Evolutionary conservation across 768 basidiomycete genomes (phyloP).

Genomic region (Gymnopilus junonius): DNA sequence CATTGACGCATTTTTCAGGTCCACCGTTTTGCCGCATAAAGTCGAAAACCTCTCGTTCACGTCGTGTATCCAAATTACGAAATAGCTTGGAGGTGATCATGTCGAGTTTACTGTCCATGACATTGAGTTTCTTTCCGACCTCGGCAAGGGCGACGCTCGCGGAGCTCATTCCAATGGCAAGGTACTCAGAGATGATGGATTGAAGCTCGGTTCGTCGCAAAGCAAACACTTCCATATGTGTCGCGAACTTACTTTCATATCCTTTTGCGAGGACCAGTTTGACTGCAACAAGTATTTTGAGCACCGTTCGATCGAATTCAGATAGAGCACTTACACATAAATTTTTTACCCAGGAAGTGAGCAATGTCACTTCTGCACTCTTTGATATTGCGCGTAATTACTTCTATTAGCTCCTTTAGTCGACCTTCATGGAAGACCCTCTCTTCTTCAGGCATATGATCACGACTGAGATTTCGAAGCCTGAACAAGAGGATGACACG

Average conservation of each 20-base stretch:
- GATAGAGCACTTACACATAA: conserved; percentile 4
- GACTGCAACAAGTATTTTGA: neutral
- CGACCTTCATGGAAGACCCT: conserved; percentile 8
- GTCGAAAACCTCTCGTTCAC: conserved; percentile 34
- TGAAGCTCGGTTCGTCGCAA: conserved; percentile 10
- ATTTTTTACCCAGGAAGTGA: conserved; percentile 14
- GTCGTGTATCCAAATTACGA: conserved; percentile 34
- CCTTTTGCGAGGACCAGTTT: conserved; percentile 12
- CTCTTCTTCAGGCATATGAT: conserved; percentile 26
- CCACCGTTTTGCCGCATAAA: conserved; percentile 39
- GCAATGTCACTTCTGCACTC: conserved; percentile 16
- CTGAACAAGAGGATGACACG: neutral
- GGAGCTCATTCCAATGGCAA: conserved; percentile 28
- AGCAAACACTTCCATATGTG: conserved; percentile 15
- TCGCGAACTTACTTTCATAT: conserved; percentile 15
- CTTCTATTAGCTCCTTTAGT: conserved; percentile 3
- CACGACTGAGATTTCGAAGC: conserved; percentile 21
- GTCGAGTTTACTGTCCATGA: conserved; percentile 28
- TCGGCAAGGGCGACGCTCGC: conserved; percentile 27
- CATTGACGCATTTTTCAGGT: conserved; percentile 32
- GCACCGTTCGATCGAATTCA: neutral
- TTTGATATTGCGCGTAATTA: conserved; percentile 12
- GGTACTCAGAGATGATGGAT: conserved; percentile 9
- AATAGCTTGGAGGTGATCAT: conserved; percentile 28
- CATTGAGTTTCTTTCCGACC: conserved; percentile 30